Evolutionary conservation across 768 basidiomycete species (phyloP).

Genomic region (Mrakia blollopis): DNA sequence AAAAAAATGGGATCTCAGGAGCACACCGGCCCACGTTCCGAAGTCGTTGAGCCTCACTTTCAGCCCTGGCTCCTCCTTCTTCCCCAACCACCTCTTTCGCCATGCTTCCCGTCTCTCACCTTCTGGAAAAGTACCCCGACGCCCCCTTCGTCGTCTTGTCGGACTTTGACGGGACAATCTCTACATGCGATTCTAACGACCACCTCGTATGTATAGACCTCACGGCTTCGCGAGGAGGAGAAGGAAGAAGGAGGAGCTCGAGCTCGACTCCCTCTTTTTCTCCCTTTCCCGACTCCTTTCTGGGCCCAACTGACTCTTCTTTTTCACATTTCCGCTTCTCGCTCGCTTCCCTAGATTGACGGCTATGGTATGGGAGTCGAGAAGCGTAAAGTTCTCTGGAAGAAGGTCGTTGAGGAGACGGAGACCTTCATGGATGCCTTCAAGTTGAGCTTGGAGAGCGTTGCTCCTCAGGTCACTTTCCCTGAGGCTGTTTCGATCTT

Average conservation of each 20-base stretch:
- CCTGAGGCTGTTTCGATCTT: constrained; percentile 18
- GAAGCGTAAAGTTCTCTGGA: constrained; percentile 25
- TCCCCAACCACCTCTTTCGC: not conserved
- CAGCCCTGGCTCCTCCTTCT: not conserved
- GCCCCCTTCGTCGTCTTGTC: constrained; percentile 25
- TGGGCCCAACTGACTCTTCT: not conserved
- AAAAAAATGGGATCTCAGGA: no score
- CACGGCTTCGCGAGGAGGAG: not conserved
- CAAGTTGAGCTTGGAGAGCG: constrained; percentile 17
- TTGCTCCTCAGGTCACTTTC: not conserved
- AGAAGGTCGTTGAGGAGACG: constrained; percentile 30
- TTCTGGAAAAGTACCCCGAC: constrained; percentile 30
- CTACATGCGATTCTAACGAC: constrained; percentile 8
- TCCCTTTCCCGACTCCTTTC: not conserved
- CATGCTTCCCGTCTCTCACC: constrained; percentile 9
- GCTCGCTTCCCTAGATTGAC: not conserved
- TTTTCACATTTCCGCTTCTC: not conserved
- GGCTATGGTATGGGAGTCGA: constrained; percentile 23
- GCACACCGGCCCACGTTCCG: not conserved
- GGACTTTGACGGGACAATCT: constrained; percentile 29
- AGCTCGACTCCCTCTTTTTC: not conserved
- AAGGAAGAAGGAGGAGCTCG: not conserved
- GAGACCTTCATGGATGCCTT: constrained; percentile 30
- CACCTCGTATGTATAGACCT: not conserved
- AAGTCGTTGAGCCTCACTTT: not conserved